Percentiles rank a stretch among this genome's conserved stretches.
Evolutionary conservation across 306 rosid genomes (phyloP).

Genomic region (Argentina anserina): DNA sequence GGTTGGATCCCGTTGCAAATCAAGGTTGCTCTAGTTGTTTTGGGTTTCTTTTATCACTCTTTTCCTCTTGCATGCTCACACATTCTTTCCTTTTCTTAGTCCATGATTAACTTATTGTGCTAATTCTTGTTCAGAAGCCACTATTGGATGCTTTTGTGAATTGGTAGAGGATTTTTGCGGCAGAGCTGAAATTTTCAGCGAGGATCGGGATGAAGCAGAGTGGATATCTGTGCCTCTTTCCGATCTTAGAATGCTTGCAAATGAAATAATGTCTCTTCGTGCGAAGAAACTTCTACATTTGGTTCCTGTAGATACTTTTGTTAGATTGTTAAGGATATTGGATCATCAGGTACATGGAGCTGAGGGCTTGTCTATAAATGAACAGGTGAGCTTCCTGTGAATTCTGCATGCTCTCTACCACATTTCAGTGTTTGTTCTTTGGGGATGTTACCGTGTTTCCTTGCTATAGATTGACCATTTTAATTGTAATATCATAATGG

Average conservation of each 20-base stretch:
- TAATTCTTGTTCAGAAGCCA: slow-evolving; percentile 47
- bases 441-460: neutral
- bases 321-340: slow-evolving; percentile 74
- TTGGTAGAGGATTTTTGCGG: slow-evolving; percentile 71
- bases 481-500: neutral
- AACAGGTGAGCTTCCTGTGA: slow-evolving; percentile 54
- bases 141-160: slow-evolving; percentile 54
- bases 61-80: neutral
- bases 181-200: slow-evolving; percentile 64
- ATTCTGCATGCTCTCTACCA: neutral
- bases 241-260: slow-evolving; percentile 78
- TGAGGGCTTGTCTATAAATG: slow-evolving; percentile 88
- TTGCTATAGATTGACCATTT: neutral
- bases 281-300: slow-evolving; percentile 72
- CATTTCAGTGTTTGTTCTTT: neutral
- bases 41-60: slow-evolving; percentile 19
- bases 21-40: slow-evolving; percentile 57
- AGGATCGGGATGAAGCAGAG: slow-evolving; percentile 87
- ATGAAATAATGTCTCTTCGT: slow-evolving; percentile 76
- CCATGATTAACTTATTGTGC: slow-evolving; percentile 20
- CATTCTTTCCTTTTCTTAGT: slow-evolving; percentile 1
- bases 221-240: slow-evolving; percentile 78
- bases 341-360: slow-evolving; percentile 97
- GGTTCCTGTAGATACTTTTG: slow-evolving; percentile 74
- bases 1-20: slow-evolving; percentile 50